Evolutionary conservation across 2,329 filamentous ascomycete genomes (phyloP).

Genomic region (Tolypocladium amazonense): DNA sequence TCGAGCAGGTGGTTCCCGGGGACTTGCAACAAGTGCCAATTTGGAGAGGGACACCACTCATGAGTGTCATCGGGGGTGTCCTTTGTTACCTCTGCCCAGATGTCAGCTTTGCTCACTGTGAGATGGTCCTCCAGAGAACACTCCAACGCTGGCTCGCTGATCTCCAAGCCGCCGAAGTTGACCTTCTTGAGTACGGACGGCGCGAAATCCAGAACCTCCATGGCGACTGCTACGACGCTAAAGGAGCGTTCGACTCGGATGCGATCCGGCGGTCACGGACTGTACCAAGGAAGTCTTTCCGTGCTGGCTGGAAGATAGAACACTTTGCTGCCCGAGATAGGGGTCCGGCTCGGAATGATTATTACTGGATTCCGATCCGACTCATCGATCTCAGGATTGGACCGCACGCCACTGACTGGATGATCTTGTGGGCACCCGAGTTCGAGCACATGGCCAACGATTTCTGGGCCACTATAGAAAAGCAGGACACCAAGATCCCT

Average conservation of each 20-base stretch:
- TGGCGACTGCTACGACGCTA: neutral
- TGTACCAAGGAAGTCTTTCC: neutral
- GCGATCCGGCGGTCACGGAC: neutral
- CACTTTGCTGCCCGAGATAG: neutral
- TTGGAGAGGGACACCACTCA: neutral
- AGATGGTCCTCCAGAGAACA: neutral
- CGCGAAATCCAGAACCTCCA: neutral
- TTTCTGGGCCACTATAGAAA: neutral
- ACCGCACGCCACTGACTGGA: neutral
- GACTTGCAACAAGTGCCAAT: neutral
- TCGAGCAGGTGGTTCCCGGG: neutral
- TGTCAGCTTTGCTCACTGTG: neutral
- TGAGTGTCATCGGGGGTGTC: neutral
- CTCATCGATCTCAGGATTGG: neutral
- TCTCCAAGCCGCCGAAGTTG: neutral
- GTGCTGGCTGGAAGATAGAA: no score
- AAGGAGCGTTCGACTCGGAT: neutral
- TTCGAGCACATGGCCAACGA: neutral
- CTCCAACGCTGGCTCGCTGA: neutral
- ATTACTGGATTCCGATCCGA: neutral
- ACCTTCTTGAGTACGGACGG: neutral
- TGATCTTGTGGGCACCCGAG: neutral
- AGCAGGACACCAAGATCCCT: neutral
- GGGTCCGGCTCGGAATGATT: neutral
- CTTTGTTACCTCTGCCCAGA: neutral